Percentiles rank a stretch among this genome's conserved stretches.
phyloP scores from a whole-genome alignment of 306 rosid genomes.

The Bauhinia variegata region DNA sequence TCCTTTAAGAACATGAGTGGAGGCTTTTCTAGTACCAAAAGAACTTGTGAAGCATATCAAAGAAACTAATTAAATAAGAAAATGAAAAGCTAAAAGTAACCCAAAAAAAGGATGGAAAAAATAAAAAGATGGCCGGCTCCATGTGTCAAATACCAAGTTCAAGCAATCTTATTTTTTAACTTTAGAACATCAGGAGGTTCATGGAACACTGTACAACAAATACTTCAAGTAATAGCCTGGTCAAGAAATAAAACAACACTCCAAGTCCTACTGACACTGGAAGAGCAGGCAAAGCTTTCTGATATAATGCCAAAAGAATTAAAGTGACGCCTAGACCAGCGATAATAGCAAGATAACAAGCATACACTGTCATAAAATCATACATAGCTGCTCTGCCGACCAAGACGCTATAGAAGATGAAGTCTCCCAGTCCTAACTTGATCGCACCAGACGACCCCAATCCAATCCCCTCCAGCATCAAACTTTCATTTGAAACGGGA shows the following conservation, averaged over 20 bases:
- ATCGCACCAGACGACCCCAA: constrained; percentile 89
- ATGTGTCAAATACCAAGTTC: constrained; percentile 24
- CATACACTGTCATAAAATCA: constrained; percentile 93
- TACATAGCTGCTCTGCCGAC: constrained; percentile 99
- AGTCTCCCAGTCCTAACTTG: constrained; percentile 94
- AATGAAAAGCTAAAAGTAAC: neutral
- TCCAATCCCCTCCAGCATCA: constrained; percentile 87
- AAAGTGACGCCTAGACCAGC: constrained; percentile 95
- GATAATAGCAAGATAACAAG: constrained; percentile 92
- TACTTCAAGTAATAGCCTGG: constrained; percentile 80
- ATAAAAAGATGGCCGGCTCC: constrained; percentile 22
- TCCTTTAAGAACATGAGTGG: constrained; percentile 22
- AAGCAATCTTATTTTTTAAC: constrained; percentile 22
- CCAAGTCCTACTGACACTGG: constrained; percentile 84
- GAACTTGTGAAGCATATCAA: neutral
- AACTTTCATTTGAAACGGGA: constrained; percentile 41
- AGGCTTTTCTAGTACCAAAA: constrained; percentile 9
- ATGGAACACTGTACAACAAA: constrained; percentile 86
- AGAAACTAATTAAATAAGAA: constrained; percentile 3
- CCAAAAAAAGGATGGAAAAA: constrained; percentile 25
- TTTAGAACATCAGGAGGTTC: constrained; percentile 82
- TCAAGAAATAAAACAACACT: constrained; percentile 77
- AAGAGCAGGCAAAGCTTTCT: constrained; percentile 96
- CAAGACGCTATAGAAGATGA: constrained; percentile 92
- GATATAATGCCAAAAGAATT: constrained; percentile 83